Evolutionary conservation across 805 yeast genomes (phyloP), one percentile per base, ranked within the genome.

Genomic region (Hanseniaspora hatyaiensis): DNA sequence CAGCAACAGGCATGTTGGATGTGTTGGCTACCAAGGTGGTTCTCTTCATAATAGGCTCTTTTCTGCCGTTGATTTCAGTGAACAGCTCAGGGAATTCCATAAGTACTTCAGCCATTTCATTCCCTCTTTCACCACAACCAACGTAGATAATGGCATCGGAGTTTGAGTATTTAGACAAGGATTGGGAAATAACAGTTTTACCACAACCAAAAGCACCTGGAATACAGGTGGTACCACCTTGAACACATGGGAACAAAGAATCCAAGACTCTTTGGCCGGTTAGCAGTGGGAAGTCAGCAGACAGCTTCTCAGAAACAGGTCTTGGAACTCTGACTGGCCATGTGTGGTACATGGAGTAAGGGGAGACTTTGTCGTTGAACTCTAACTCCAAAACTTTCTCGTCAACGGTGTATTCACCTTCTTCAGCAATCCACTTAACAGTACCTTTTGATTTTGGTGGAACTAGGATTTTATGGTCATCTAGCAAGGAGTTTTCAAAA

Each of bases 191-290:
- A 60, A 89, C 98, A 11, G 98, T 89, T 66, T 88, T 92, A 68
- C 99, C 99, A 70, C 97, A 92, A 54, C 99, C 99, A 60, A 92
- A 92, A 54, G 99, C 99, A 70, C 99, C 99, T 40, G 99, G 99
- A 65, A 92, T 92, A 82, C 98, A 94, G 30, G 99, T 92, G 33
- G 99, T 92, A 73, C 99, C 99, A 71, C 99, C 99, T 73, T 92
- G 98, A 58, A 92, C 99, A 78, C 94, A 83, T 40, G 99, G 99
- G 76, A 92, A 92, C 55, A 92, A 75, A 26, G 98, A 81, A 68
- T 92, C 99, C 66, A 92, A 74, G 44, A 92, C 99, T 75, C 99
- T 84, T 73, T 92, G 99, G 60, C 99, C 99, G 16, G 99, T 92
- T 59, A 92, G 75, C 58, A 92, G 74, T 45, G 99, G 99, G 66